Evolutionary conservation across 169 alveolate genomes (phyloP).

Genomic region (Plasmodium knowlesi): DNA sequence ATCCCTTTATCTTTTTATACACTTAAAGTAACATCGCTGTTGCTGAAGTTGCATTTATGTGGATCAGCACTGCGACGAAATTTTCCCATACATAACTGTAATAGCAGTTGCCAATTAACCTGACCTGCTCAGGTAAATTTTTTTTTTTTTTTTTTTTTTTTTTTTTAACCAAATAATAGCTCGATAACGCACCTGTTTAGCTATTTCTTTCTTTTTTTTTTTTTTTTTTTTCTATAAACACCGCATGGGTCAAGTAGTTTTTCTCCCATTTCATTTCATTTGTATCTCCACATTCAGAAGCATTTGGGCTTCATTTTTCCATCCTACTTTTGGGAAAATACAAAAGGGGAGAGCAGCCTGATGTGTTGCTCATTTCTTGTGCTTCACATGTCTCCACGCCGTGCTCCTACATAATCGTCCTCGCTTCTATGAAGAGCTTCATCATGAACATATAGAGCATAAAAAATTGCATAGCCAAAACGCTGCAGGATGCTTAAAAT

Average conservation of each 20-base stretch:
- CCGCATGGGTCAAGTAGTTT: not conserved
- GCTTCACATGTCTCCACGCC: not conserved
- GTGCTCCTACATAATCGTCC: not conserved
- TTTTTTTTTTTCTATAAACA: not conserved
- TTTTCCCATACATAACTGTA: not conserved
- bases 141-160: not conserved
- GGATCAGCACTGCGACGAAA: not conserved
- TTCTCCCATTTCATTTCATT: not conserved
- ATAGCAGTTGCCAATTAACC: not conserved
- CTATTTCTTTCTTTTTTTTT: conserved; percentile 9
- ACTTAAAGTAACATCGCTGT: not conserved
- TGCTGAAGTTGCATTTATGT: not conserved
- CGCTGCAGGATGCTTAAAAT: not conserved
- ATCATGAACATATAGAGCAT: not conserved
- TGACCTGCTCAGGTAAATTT: not conserved
- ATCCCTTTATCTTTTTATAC: not conserved
- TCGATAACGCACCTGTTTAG: not conserved
- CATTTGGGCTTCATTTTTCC: not conserved
- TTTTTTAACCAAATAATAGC: not conserved
- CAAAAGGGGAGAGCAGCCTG: not conserved
- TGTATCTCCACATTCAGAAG: not conserved
- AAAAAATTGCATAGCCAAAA: not conserved
- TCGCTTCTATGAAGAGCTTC: not conserved
- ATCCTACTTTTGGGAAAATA: not conserved
- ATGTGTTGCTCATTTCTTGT: not conserved